Evolutionary conservation across 176 grass and related monocot genomes (phyloP).

Genomic region (Oryza meridionalis): DNA sequence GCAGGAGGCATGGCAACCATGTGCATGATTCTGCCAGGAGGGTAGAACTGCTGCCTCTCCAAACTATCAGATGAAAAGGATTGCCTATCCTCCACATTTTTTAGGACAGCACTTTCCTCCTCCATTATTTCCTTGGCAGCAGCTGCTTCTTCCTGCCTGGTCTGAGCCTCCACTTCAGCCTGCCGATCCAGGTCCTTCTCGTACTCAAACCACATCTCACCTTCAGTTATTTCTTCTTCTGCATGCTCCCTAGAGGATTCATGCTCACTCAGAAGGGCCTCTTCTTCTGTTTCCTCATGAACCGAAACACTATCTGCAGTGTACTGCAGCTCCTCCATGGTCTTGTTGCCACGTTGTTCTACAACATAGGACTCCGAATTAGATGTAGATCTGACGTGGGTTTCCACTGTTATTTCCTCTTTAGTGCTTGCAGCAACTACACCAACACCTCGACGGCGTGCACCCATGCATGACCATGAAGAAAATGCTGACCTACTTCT

Average conservation of each 20-base stretch:
- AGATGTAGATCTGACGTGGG: slow-evolving; percentile 43
- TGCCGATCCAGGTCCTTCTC: slow-evolving; percentile 74
- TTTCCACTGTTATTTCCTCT: slow-evolving; percentile 54
- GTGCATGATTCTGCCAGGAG: slow-evolving; percentile 94
- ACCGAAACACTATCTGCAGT: slow-evolving; percentile 54
- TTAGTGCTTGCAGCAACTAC: slow-evolving; percentile 53
- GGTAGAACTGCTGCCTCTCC: slow-evolving; percentile 87
- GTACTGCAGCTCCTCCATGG: slow-evolving; percentile 62
- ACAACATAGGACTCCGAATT: slow-evolving; percentile 55
- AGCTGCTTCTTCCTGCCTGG: slow-evolving; percentile 58
- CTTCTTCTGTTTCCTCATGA: slow-evolving; percentile 73
- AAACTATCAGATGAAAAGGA: slow-evolving; percentile 54
- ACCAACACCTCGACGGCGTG: slow-evolving; percentile 70
- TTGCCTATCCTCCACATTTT: slow-evolving; percentile 56
- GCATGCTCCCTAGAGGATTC: slow-evolving; percentile 56
- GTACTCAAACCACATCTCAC: slow-evolving; percentile 79
- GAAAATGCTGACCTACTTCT: slow-evolving; percentile 77
- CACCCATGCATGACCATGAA: slow-evolving; percentile 97
- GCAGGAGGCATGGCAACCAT: slow-evolving; percentile 73
- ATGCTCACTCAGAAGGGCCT: slow-evolving; percentile 60
- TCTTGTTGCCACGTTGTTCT: slow-evolving; percentile 47
- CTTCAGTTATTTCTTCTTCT: slow-evolving; percentile 67
- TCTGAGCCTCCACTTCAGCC: slow-evolving; percentile 57
- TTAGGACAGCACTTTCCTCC: slow-evolving; percentile 58
- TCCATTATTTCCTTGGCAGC: slow-evolving; percentile 68